phyloP scores from a whole-genome alignment of 257 asterid genomes.

The Solanum habrochaites region DNA sequence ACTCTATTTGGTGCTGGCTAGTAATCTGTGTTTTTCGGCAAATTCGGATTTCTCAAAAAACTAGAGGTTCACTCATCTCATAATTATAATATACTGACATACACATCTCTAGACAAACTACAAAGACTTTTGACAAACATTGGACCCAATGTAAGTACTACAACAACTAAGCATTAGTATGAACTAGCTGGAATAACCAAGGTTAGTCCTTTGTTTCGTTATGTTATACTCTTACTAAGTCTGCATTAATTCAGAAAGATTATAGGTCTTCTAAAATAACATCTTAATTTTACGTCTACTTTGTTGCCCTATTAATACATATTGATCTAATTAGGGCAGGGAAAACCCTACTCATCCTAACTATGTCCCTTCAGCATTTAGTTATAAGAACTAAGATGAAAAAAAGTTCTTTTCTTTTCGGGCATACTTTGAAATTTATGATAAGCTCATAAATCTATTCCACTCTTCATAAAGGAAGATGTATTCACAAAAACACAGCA shows the following conservation, averaged over 20 bases:
- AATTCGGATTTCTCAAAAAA: neutral
- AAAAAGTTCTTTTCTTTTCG: neutral
- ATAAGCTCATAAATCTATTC: neutral
- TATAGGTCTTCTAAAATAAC: neutral
- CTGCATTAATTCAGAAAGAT: neutral
- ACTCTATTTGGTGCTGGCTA: neutral
- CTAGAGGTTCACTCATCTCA: neutral
- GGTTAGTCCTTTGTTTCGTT: neutral
- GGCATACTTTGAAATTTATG: neutral
- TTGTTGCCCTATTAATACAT: neutral
- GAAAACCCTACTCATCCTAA: neutral
- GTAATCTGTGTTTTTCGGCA: neutral
- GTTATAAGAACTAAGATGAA: neutral
- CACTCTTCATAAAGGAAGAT: neutral
- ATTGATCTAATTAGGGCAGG: neutral
- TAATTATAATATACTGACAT: no score
- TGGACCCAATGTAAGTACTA: neutral
- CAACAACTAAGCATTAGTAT: neutral
- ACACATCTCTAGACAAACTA: neutral
- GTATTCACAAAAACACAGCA: neutral
- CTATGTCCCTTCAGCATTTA: neutral
- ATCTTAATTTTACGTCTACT: neutral
- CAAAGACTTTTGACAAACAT: neutral
- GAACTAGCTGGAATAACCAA: neutral
- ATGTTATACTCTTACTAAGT: neutral